Evolutionary conservation across 2,329 filamentous ascomycete species (phyloP).

Genomic region (Lojkania enalia): DNA sequence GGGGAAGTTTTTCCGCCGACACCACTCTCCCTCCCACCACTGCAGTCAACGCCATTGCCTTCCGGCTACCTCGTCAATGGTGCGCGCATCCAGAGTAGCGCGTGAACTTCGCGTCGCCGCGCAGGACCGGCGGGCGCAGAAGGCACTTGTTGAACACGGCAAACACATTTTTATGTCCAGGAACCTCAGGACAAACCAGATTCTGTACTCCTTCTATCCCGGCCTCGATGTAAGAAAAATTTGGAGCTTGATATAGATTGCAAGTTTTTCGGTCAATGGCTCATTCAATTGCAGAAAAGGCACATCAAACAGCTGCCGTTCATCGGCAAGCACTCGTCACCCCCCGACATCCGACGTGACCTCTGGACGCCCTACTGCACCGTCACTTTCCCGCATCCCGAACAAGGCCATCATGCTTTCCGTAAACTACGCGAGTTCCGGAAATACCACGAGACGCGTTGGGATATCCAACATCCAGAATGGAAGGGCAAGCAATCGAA

Average conservation of each 20-base stretch:
- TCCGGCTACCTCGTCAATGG: too few species aligned
- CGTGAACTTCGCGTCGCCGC: conserved; percentile 43
- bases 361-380: conserved; percentile 65
- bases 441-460: conserved; percentile 60
- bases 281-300: conserved; percentile 47
- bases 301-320: conserved; percentile 62
- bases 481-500: conserved; percentile 51
- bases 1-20: neutral
- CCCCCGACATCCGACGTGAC: conserved; percentile 61
- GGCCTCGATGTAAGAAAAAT: conserved; percentile 55
- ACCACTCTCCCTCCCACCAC: neutral
- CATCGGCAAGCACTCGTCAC: conserved; percentile 66
- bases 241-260: neutral
- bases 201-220: conserved; percentile 64
- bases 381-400: conserved; percentile 57
- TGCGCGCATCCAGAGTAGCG: neutral
- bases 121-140: conserved; percentile 23
- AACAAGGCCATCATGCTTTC: conserved; percentile 58
- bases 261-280: neutral
- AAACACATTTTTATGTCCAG: conserved; percentile 66
- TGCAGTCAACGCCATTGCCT: neutral
- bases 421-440: conserved; percentile 60
- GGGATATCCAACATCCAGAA: conserved; percentile 47
- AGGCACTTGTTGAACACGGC: conserved; percentile 47
- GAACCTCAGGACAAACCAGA: conserved; percentile 65